Conservation (phyloP, 192 early-diverging fungal species). For the Spizellomyces sp. region DNA sequence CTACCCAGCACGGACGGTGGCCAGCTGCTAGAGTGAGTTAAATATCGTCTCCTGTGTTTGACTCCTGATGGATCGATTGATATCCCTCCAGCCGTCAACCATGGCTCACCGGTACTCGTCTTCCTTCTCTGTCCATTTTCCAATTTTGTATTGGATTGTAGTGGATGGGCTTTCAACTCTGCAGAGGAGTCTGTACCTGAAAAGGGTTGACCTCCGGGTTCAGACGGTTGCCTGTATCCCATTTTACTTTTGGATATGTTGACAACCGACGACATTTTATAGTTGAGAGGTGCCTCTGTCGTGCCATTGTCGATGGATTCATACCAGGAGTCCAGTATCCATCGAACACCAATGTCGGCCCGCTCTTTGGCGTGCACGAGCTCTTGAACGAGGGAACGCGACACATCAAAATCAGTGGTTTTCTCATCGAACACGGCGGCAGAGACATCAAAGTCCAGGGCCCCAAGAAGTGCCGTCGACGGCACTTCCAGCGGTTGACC, state of each 20-base stretch:
- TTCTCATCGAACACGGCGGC: slow-evolving; percentile 30
- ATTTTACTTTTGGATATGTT: no score
- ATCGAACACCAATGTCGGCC: slow-evolving; percentile 37
- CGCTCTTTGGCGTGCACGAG: slow-evolving; percentile 38
- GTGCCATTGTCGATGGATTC: slow-evolving; percentile 16
- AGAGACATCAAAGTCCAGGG: neutral
- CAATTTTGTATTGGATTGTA: no score
- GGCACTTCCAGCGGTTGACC: neutral
- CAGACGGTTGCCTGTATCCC: no score
- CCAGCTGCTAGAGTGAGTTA: slow-evolving; percentile 67
- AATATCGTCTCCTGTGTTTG: neutral
- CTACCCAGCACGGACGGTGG: slow-evolving; percentile 60
- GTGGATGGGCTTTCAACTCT: no score
- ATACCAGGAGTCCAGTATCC: slow-evolving; percentile 37
- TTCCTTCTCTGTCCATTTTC: no score
- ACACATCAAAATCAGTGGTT: slow-evolving; percentile 34
- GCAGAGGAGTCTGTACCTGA: no score
- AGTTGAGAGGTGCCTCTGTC: neutral
- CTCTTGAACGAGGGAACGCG: slow-evolving; percentile 35
- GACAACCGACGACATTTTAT: no score
- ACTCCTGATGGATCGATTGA: no score
- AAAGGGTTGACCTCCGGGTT: no score
- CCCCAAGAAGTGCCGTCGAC: neutral
- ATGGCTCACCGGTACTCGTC: no score
- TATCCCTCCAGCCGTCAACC: no score